Percentiles rank a stretch among this genome's conserved stretches.
Evolutionary conservation across 2,329 filamentous ascomycete species (phyloP).

Genomic region (Colletotrichum sp.): DNA sequence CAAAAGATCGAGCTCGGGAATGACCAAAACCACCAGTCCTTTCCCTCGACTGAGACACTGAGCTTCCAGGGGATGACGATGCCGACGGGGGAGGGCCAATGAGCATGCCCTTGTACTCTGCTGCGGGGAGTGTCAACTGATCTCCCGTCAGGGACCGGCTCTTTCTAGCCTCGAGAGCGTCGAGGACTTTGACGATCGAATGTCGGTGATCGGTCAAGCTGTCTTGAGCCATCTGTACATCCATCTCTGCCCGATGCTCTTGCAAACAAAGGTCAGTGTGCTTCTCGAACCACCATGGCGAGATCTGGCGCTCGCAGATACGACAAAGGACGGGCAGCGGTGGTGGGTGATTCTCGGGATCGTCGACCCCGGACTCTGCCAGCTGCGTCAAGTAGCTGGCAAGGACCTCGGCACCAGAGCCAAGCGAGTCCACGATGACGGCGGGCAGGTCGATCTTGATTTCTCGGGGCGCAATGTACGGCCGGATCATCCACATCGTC

Average conservation of each 20-base stretch:
- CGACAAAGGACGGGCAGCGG: conserved; percentile 89
- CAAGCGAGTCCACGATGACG: conserved; percentile 89
- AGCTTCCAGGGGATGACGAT: conserved; percentile 75
- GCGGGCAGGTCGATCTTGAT: conserved; percentile 94
- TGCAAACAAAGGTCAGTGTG: conserved; percentile 96
- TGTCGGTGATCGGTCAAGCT: conserved; percentile 91
- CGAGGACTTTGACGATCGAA: conserved; percentile 91
- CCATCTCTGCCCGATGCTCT: conserved; percentile 96
- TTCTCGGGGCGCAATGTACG: conserved; percentile 85
- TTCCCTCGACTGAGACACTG: conserved; percentile 73
- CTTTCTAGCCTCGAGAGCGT: conserved; percentile 83
- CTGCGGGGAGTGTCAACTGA: conserved; percentile 56
- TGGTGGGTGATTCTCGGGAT: conserved; percentile 77
- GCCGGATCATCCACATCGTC: conserved; percentile 99
- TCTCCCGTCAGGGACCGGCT: conserved; percentile 67
- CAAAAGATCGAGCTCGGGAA: conserved; percentile 84
- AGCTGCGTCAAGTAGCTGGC: conserved; percentile 91
- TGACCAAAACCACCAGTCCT: conserved; percentile 81
- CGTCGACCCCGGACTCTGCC: conserved; percentile 81
- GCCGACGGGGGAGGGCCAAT: conserved; percentile 80
- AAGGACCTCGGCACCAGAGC: conserved; percentile 92
- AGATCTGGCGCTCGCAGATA: conserved; percentile 96
- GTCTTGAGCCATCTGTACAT: conserved; percentile 95
- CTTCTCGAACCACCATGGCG: conserved; percentile 99
- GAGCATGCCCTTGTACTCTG: conserved; percentile 86